Percentiles rank a stretch among this genome's conserved stretches.
phyloP scores from a whole-genome alignment of 176 grass and related monocot species.

The Phyllostachys edulis region DNA sequence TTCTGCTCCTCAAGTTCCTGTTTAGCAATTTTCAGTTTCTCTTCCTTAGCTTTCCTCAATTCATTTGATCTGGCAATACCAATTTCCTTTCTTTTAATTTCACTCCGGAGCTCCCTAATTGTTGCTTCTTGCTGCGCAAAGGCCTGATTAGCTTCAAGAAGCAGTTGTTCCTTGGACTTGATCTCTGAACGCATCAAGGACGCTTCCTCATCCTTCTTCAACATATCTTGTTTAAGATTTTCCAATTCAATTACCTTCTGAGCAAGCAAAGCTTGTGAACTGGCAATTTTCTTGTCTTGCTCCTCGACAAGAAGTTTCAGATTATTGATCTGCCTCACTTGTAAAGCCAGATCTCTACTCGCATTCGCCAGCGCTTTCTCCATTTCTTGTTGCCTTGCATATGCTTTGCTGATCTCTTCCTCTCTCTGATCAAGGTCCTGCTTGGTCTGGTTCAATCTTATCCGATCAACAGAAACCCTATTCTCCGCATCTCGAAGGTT shows the following conservation, averaged over 20 bases:
- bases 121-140: constrained; percentile 52
- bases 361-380: constrained; percentile 63
- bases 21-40: constrained; percentile 57
- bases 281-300: constrained; percentile 55
- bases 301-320: constrained; percentile 55
- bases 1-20: constrained; percentile 63
- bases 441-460: constrained; percentile 56
- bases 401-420: constrained; percentile 53
- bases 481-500: constrained; percentile 56
- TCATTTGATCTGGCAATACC: constrained; percentile 59
- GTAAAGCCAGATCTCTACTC: constrained; percentile 52
- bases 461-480: constrained; percentile 54
- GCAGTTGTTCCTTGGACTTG: constrained; percentile 50
- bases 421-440: constrained; percentile 67
- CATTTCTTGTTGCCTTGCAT: constrained; percentile 63
- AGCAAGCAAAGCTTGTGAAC: constrained; percentile 50
- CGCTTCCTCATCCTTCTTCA: constrained; percentile 66
- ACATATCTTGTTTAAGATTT: constrained; percentile 55
- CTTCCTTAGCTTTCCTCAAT: constrained; percentile 51
- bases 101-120: constrained; percentile 42
- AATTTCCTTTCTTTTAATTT: constrained; percentile 57
- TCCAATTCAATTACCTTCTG: constrained; percentile 67
- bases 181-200: constrained; percentile 50
- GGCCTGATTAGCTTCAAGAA: constrained; percentile 48
- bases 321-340: constrained; percentile 67